phyloP scores from a whole-genome alignment of 2,329 filamentous ascomycete species.

The Cadophora luteo-olivacea region DNA sequence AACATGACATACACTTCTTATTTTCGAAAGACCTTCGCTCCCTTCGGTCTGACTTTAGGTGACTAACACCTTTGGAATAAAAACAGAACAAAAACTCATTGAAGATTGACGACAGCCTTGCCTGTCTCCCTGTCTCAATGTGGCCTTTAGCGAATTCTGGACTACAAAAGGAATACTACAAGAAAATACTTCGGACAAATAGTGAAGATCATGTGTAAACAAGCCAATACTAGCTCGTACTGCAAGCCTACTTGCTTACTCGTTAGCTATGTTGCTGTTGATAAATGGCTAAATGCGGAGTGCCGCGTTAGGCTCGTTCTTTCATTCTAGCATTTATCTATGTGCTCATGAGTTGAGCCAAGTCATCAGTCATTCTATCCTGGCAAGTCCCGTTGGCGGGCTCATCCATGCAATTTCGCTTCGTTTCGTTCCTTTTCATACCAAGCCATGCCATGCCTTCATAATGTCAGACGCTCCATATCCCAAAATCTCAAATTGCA shows the following conservation, averaged over 20 bases:
- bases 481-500: not conserved
- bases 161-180: too few species aligned
- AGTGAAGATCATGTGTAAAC: too few species aligned
- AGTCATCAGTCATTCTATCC: not conserved
- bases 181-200: too few species aligned
- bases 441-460: not conserved
- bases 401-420: not conserved
- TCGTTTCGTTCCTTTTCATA: not conserved
- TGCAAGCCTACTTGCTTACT: not conserved
- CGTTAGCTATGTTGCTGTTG: not conserved
- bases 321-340: slow-evolving; percentile 12
- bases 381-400: not conserved
- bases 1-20: too few species aligned
- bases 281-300: not conserved
- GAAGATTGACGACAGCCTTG: too few species aligned
- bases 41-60: too few species aligned
- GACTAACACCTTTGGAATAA: too few species aligned
- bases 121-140: too few species aligned
- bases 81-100: too few species aligned
- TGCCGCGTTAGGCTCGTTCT: not conserved
- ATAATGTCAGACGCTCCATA: slow-evolving; percentile 1
- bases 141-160: too few species aligned
- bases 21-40: too few species aligned
- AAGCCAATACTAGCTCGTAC: too few species aligned
- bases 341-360: not conserved